Conservation (phyloP, 305 asterid genomes). For the Fraxinus ornus region DNA sequence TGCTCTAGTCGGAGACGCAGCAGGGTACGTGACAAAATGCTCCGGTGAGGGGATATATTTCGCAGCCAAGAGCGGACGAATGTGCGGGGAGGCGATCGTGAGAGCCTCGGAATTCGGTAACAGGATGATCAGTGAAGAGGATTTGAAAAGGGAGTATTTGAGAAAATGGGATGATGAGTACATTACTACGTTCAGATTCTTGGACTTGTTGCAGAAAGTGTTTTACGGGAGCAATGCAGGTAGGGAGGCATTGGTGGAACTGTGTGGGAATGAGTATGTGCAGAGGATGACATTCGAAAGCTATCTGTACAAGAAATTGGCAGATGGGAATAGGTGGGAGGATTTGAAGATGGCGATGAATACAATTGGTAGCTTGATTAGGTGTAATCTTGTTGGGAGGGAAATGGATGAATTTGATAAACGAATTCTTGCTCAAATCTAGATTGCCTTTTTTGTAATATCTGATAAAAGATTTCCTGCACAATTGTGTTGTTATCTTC, state of each 20-base stretch:
- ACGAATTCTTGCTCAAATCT: slow-evolving; percentile 23
- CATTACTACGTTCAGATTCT: slow-evolving; percentile 52
- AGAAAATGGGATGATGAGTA: slow-evolving; percentile 73
- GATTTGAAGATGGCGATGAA: slow-evolving; percentile 54
- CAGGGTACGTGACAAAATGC: slow-evolving; percentile 82
- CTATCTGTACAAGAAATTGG: slow-evolving; percentile 67
- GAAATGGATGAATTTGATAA: slow-evolving; percentile 28
- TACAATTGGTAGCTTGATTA: slow-evolving; percentile 61
- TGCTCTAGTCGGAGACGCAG: slow-evolving; percentile 79
- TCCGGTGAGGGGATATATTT: slow-evolving; percentile 83
- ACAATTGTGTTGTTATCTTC: not conserved
- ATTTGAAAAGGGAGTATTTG: slow-evolving; percentile 66
- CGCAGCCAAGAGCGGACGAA: slow-evolving; percentile 75
- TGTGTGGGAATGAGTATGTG: slow-evolving; percentile 76
- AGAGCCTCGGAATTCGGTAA: slow-evolving; percentile 63
- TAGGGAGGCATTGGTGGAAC: slow-evolving; percentile 77
- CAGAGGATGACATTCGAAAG: slow-evolving; percentile 85
- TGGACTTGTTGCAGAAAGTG: slow-evolving; percentile 61
- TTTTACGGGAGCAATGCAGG: slow-evolving; percentile 67
- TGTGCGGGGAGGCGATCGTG: slow-evolving; percentile 74
- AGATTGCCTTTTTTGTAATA: not conserved
- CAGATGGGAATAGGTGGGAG: slow-evolving; percentile 47
- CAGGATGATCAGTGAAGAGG: slow-evolving; percentile 51
- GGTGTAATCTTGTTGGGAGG: slow-evolving; percentile 61
- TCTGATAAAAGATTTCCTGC: not conserved